Base-by-base conservation (phyloP, 2,329 filamentous ascomycete species). In the Zasmidium angulare region DNA sequence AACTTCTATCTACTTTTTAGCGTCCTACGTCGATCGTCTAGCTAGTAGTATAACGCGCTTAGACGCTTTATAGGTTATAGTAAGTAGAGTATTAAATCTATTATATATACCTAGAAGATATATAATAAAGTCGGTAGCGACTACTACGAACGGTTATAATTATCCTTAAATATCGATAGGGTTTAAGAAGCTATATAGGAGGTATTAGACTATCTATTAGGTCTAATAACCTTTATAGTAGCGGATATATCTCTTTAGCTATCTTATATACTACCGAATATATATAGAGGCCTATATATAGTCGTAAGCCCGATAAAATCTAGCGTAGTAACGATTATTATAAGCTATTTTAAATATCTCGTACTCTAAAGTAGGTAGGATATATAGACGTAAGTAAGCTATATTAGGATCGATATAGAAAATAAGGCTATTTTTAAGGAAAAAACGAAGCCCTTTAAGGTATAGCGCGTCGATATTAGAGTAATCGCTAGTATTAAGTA, bases 21-120 rank as follows among this genome's bases (percentile, higher is more conserved):
- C 24, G 12, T 9, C 2, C 53, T 50, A 56, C 6, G 46, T 56
- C 9, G 21, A 23, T 20, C 46, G 46, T n/a, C 53, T 46, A n/a
- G 46, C 22, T 11, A 56, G 6, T n/a, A 56, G 46, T 3, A 56
- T 21, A 1, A 50, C 24, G 22, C 53, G 22, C 53, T 56, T 56
- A 9, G 24, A 56, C 2, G n/a, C 40, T 19, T 56, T 56, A 50
- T 50, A 56, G n/a, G 46, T 56, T 22, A 56, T 47, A n/a, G 29
- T 56, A 49, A 56, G 46, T 50, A 56, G 53, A 4, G 24, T 50
- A 31, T 56, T 31, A 47, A 50, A 56, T 9, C 53, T 26, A 17
- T 56, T 21, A 1, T 11, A 24, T 23, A 22, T 56, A 21, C 46
- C 46, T 21, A 29, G 53, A 36, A 56, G 46, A 23, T 22, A 7